Conservation (phyloP, 306 rosid genomes). For the Albizia julibrissin region DNA sequence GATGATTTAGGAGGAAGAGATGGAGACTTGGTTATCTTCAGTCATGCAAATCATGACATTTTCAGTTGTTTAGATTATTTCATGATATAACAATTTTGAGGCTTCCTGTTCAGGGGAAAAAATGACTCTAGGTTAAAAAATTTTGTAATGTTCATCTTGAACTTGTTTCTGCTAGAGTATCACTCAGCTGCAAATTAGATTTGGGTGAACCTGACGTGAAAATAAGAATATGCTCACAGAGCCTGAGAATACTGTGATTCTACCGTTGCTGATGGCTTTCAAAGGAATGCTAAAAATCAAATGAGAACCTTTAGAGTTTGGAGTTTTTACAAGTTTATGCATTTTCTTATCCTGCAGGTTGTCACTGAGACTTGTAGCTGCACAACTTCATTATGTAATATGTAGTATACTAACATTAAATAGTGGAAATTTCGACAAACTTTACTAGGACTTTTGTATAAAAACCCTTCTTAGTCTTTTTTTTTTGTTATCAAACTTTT, state of each 20-base stretch:
- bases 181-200: too few relatives aligned
- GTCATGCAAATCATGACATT: too few relatives aligned
- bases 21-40: neutral
- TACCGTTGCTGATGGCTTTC: neutral
- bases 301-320: neutral
- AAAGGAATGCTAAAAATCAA: neutral
- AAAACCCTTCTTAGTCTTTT: neutral
- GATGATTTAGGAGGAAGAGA: neutral
- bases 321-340: neutral
- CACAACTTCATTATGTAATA: neutral
- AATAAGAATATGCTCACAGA: neutral
- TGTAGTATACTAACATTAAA: neutral
- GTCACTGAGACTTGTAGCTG: neutral
- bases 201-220: too few relatives aligned
- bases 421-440: neutral
- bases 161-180: neutral
- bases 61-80: too few relatives aligned
- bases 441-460: neutral
- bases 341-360: neutral
- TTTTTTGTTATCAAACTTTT: neutral
- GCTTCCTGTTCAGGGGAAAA: too few relatives aligned
- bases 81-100: too few relatives aligned
- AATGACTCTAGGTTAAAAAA: neutral
- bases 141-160: neutral
- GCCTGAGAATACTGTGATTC: neutral